phyloP scores from a whole-genome alignment of 2,329 filamentous ascomycete species.

The Nemania sp. region DNA sequence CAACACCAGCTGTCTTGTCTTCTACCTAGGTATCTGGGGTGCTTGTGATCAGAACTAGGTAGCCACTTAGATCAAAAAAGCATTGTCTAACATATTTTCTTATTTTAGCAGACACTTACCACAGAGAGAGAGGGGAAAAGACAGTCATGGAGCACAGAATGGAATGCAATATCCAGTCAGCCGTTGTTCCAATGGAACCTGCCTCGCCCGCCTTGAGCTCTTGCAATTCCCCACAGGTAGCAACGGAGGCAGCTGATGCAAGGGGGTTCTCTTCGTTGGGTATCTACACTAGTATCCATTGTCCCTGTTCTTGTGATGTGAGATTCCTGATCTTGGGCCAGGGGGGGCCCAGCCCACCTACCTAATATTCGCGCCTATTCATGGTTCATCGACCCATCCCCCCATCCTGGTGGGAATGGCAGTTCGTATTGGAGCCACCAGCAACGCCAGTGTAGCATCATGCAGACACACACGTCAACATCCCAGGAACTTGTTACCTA shows the following conservation, averaged over 20 bases:
- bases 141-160: neutral
- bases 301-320: neutral
- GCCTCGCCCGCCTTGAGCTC: too few species aligned
- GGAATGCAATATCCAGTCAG: neutral
- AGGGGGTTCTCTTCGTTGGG: neutral
- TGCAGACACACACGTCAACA: slow-evolving; percentile 12
- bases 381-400: slow-evolving; percentile 19
- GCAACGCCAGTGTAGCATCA: slow-evolving; percentile 23
- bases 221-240: too few species aligned
- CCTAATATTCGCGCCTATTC: too few species aligned
- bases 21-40: too few species aligned
- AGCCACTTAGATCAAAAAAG: neutral
- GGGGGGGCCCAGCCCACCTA: slow-evolving; percentile 12
- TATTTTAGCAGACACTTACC: neutral
- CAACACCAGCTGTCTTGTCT: neutral
- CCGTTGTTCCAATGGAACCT: neutral
- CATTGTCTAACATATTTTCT: neutral
- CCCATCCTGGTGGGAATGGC: slow-evolving; percentile 17
- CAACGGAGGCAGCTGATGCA: slow-evolving; percentile 7
- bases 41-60: slow-evolving; percentile 5
- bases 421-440: slow-evolving; percentile 29
- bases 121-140: too few species aligned
- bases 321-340: slow-evolving; percentile 19
- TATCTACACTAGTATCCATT: neutral
- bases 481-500: neutral